A percentile compares a stretch with the other conserved stretches of the same genome.
Evolutionary conservation across 139 green algal genomes (phyloP).

Genomic region (Chlamydomonas eustigma): DNA sequence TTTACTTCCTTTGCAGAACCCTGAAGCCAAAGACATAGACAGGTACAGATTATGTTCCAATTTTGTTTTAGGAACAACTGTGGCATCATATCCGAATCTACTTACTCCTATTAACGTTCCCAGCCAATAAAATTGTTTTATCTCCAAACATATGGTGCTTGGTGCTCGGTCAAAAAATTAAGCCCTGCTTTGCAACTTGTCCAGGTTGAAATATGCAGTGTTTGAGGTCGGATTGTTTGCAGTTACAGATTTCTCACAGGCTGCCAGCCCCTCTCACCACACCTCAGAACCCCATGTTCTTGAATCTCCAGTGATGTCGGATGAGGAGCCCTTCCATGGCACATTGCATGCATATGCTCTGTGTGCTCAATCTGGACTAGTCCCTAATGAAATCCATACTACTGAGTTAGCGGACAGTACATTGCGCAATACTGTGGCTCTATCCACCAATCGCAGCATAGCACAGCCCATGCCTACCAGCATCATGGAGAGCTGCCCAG

Average conservation of each 20-base stretch:
- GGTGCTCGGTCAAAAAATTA: too few relatives aligned
- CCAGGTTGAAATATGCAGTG: not conserved
- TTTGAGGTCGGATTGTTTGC: not conserved
- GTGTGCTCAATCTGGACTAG: not conserved
- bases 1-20: too few relatives aligned
- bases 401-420: slow-evolving; percentile 13
- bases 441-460: slow-evolving; percentile 5
- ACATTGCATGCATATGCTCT: not conserved
- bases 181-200: too few relatives aligned
- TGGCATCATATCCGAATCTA: too few relatives aligned
- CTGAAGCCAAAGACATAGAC: too few relatives aligned
- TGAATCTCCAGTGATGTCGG: too few relatives aligned
- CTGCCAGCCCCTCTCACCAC: not conserved
- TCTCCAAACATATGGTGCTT: too few relatives aligned
- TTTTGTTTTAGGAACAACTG: too few relatives aligned
- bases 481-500: not conserved
- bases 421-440: slow-evolving; percentile 11
- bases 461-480: not conserved
- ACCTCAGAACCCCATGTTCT: too few relatives aligned
- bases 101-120: too few relatives aligned
- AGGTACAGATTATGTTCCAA: too few relatives aligned
- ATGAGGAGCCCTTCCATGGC: not conserved
- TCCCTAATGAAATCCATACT: not conserved
- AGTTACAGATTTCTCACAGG: not conserved
- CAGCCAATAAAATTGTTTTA: too few relatives aligned